Base-by-base conservation (phyloP, 345 rosid genomes). In the Rhizophora apiculata region DNA sequence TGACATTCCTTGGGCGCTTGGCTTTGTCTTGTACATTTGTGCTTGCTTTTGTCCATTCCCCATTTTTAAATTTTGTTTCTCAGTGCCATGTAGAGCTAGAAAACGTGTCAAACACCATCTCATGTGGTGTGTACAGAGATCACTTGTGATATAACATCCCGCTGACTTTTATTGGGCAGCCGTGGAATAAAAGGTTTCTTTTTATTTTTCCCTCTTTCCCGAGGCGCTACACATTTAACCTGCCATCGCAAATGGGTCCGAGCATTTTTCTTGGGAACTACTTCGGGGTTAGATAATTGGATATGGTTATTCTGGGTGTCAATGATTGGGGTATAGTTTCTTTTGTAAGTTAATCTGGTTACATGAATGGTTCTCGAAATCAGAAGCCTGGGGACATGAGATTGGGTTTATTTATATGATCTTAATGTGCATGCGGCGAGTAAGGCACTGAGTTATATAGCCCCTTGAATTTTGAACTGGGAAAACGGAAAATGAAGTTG, bases 221-320 rank as follows among this genome's bases (percentile, higher is more conserved):
- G 3, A 6, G 26, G 1, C n/a, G 57, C 21, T 6, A 6, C 57
- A 6, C 58, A 34, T 34, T 1, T 8, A n/a, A 8, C 19, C 26
- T n/a, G 58, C 27, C 24, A 54, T 21, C 21, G 24, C 11, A 54
- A 54, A 94, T 94, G 98, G 98, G 91, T 81, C 97, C 9, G 6
- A 24, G 46, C 46, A 9, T 37, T 13, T 3, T 10, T 37, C 10
- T 2, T 8, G 46, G 46, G 15, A 37, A 8, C 16, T 43, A 11
- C 16, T 43, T 43, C 0, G 48, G 15, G 16, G 11, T 3, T 2
- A 16, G 15, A 43, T 43, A 43, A 10, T 43, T 11, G 4, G 3
- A 30, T 10, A 43, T 43, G 3, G 18, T 13, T 43, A 2, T 8
- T 34, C 36, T 34, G 24, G 10, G 43, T 37, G 11, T 1, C 43